phyloP scores from a whole-genome alignment of 768 basidiomycete species.

The Trametes coccinea region DNA sequence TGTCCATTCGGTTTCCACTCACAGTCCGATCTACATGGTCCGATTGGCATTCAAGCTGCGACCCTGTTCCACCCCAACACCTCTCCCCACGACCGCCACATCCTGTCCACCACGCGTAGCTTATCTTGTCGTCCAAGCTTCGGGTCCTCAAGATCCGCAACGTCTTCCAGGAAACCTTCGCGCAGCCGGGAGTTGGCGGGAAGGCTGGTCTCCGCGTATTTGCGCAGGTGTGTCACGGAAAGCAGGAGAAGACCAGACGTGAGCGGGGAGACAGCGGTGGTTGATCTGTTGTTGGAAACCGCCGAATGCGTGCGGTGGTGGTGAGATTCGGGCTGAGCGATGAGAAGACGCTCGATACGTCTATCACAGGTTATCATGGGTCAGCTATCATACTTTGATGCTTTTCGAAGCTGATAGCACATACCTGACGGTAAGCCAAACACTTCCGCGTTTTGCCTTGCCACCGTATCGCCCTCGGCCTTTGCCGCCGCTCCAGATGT shows the following conservation, averaged over 20 bases:
- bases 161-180: slow-evolving; percentile 83
- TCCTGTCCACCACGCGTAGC: slow-evolving; percentile 73
- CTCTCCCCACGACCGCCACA: slow-evolving; percentile 86
- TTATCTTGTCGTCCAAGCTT: slow-evolving; percentile 69
- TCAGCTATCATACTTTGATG: background rate
- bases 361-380: slow-evolving; percentile 31
- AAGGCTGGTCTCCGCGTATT: slow-evolving; percentile 58
- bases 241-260: slow-evolving; percentile 76
- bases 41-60: slow-evolving; percentile 20
- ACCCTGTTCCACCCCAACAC: slow-evolving; percentile 59
- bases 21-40: background rate
- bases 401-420: slow-evolving; percentile 8
- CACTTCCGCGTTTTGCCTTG: slow-evolving; percentile 47
- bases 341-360: slow-evolving; percentile 68
- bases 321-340: slow-evolving; percentile 43
- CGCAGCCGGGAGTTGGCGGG: slow-evolving; percentile 62
- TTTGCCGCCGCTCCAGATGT: slow-evolving; percentile 50
- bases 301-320: slow-evolving; percentile 20
- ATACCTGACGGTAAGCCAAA: slow-evolving; percentile 74
- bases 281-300: slow-evolving; percentile 9
- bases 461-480: slow-evolving; percentile 61
- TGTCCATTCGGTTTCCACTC: background rate
- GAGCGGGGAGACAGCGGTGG: slow-evolving; percentile 46
- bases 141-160: slow-evolving; percentile 79
- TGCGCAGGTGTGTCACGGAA: slow-evolving; percentile 64